Percentiles rank a stretch among this genome's conserved stretches.
Conservation (phyloP, 1,139 yeast species). For the Geotrichum carabidarum region DNA sequence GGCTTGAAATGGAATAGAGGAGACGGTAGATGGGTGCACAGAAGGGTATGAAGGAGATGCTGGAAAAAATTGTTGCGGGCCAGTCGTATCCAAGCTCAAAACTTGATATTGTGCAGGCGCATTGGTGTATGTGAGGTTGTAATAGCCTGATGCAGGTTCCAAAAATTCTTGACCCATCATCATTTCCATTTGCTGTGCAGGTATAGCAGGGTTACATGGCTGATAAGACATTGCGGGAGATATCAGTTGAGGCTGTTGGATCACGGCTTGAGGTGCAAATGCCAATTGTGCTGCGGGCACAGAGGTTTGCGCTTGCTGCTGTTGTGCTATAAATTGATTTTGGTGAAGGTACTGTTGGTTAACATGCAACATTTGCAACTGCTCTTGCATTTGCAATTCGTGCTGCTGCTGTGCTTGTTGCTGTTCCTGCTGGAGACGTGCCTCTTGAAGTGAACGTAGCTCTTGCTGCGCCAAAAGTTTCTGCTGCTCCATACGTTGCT, state of each 20-base stretch:
- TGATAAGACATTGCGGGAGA: neutral
- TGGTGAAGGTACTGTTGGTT: slow-evolving; percentile 12
- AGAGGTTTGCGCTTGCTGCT: slow-evolving; percentile 1
- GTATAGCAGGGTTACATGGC: neutral
- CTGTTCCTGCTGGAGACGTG: slow-evolving; percentile 34
- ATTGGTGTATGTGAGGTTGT: neutral
- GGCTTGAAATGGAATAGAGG: too few species aligned
- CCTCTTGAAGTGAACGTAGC: neutral
- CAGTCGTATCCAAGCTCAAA: neutral
- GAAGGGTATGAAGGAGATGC: slow-evolving; percentile 4
- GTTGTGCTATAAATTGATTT: neutral
- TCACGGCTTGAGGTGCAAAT: neutral
- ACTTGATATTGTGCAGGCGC: slow-evolving; percentile 2
- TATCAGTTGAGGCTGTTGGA: slow-evolving; percentile 3
- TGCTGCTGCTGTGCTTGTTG: slow-evolving; percentile 39
- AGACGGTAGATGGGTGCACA: neutral
- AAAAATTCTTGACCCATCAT: neutral
- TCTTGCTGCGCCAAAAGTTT: neutral
- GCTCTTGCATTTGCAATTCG: slow-evolving; percentile 21
- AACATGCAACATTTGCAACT: slow-evolving; percentile 2
- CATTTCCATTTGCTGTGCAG: neutral
- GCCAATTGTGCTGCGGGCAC: neutral
- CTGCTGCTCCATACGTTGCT: neutral
- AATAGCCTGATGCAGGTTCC: neutral
- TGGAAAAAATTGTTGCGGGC: slow-evolving; percentile 5